These are phyloP conservation scores for Botrytis deweyae DNA, from an alignment of 2,329 filamentous ascomycete species.

Conservation along the genomic window DNA sequence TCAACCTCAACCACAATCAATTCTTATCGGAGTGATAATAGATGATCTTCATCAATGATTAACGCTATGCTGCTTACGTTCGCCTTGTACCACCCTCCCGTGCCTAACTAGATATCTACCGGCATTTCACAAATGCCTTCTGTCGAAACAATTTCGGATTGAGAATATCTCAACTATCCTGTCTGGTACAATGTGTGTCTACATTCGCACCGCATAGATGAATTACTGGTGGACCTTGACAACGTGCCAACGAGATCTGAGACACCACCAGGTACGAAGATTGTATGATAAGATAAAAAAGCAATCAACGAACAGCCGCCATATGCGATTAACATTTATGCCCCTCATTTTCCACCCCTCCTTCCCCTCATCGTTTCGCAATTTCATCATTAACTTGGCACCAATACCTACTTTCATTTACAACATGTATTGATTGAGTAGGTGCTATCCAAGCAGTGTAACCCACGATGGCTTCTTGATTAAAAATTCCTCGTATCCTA, in stretches of 20 bases:
- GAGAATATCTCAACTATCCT: conserved; percentile 1
- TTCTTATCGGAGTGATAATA: conserved; percentile 11
- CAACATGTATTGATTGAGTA: conserved; percentile 1
- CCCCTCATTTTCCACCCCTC: conserved; percentile 13
- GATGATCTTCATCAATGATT: conserved; percentile 7
- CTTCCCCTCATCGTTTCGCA: conserved; percentile 18
- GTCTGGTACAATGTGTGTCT: not conserved
- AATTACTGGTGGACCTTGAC: not conserved
- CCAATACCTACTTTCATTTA: not conserved
- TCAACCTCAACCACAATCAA: not conserved
- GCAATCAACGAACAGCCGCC: conserved; percentile 7
- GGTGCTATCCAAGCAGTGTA: conserved; percentile 3
- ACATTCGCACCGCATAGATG: not conserved
- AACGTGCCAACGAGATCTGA: conserved; percentile 18
- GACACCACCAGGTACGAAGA: conserved; percentile 11
- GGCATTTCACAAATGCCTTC: not conserved
- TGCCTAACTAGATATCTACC: not conserved
- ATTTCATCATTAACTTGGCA: conserved; percentile 12
- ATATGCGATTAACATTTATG: conserved; percentile 18
- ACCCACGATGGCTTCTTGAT: conserved; percentile 10
- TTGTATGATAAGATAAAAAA: conserved; percentile 8
- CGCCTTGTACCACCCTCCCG: conserved; percentile 1
- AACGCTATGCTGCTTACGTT: conserved; percentile 8
- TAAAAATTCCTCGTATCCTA: conserved; percentile 2
- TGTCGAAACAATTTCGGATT: not conserved